Evolutionary conservation across 1,284 basidiomycete genomes (phyloP), one percentile per base, ranked within the genome.

Genomic region (Ceratobasidium sp.): DNA sequence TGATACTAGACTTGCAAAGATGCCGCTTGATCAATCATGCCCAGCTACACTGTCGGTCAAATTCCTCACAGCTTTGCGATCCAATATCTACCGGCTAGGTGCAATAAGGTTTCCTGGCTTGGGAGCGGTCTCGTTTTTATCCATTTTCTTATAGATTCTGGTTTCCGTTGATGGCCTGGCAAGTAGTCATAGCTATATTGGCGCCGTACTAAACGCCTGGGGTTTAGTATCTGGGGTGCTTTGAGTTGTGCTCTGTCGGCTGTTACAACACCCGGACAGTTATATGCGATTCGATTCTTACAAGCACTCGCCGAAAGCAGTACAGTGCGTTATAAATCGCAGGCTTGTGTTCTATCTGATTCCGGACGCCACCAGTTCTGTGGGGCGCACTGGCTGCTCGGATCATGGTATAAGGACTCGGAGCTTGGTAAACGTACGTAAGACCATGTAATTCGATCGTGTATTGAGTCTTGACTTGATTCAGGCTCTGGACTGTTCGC

Each of bases 51-150:
- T 12, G 40, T 75, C 5, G 73, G 73, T 4, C 73, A 75, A 33
- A 75, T 75, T 1, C 73, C 73, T 1, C 73, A 75, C n/a, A 75
- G 73, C 15, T 75, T 75, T 33, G 73, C 73, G 40, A 66, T 75
- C 20, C 73, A 75, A 46, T 75, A 75, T 65, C 23, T 75, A 6
- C 73, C 73, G 2, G 73, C 73, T 1, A 50, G 73, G 73, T 75
- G 4, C 23, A 62, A n/a, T 42, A 38, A 20, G 20, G 9, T 15
- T 12, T 7, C 33, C 13, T 12, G 13, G 28, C 1, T 44, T 44
- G 5, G 5, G 33, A 17, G 20, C 33, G 2, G 33, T 23, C 10
- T 23, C 9, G 2, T 50, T 59, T 46, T 15, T 1, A n/a, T 17
- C 40, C 5, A 9, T 2, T 44, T 13, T 40, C 0, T 12, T 33